These are phyloP conservation scores for Lepidium aucheri DNA, from an alignment of 345 rosid species.

Conservation along the genomic window DNA sequence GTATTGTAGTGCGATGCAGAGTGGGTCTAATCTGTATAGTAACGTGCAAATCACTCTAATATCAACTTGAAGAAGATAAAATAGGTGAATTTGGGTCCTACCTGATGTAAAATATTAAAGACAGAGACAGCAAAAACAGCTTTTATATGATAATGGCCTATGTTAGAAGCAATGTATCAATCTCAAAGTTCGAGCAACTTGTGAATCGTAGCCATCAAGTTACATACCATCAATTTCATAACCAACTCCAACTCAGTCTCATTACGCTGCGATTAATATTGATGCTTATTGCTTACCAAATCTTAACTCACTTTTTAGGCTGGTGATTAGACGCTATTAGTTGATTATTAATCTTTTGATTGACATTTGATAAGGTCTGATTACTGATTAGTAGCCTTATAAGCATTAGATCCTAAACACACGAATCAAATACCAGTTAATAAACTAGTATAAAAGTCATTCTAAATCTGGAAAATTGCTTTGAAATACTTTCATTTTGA, in stretches of 20 bases:
- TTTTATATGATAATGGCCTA: slow-evolving; percentile 17
- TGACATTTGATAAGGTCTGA: neutral
- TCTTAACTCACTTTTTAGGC: neutral
- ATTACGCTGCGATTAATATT: neutral
- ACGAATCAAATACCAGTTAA: neutral
- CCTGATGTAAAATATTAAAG: slow-evolving; percentile 3
- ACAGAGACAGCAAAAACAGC: slow-evolving; percentile 5
- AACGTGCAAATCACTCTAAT: slow-evolving; percentile 28
- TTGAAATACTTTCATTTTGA: neutral
- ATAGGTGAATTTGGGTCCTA: slow-evolving; percentile 21
- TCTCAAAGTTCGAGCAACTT: slow-evolving; percentile 17
- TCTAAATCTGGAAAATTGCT: neutral
- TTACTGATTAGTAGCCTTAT: too few species aligned
- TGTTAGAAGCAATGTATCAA: slow-evolving; percentile 24
- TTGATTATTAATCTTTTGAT: neutral
- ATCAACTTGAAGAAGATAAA: neutral
- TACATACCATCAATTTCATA: slow-evolving; percentile 14
- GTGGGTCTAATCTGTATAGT: slow-evolving; percentile 14
- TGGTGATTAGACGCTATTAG: neutral
- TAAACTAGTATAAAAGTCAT: neutral
- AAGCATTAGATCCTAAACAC: neutral
- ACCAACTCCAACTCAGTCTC: slow-evolving; percentile 7
- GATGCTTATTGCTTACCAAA: neutral
- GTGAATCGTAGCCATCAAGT: slow-evolving; percentile 19
- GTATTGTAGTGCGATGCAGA: slow-evolving; percentile 7